These are phyloP conservation scores for Drechslera avenae DNA, from an alignment of 2,329 filamentous ascomycete species.

Conservation along the genomic window DNA sequence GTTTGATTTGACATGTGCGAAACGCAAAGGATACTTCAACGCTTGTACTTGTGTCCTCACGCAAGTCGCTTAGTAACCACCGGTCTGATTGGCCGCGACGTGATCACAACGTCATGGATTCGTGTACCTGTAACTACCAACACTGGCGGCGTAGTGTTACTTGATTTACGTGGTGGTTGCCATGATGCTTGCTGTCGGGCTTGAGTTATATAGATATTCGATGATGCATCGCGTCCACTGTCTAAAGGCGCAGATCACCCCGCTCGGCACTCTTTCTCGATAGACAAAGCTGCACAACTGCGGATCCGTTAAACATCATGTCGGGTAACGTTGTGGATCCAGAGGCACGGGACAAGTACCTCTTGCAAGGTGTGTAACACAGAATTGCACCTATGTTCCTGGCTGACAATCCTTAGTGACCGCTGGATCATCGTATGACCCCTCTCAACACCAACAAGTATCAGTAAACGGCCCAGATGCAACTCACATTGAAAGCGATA, in stretches of 20 bases:
- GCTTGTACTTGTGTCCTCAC: background rate
- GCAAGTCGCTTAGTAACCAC: slow-evolving; percentile 5
- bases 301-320: slow-evolving; percentile 3
- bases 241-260: background rate
- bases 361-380: slow-evolving; percentile 32
- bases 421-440: slow-evolving; percentile 43
- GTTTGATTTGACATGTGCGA: too few relatives aligned
- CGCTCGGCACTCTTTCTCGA: background rate
- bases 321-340: slow-evolving; percentile 34
- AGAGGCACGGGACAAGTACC: slow-evolving; percentile 43
- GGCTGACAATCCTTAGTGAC: slow-evolving; percentile 31
- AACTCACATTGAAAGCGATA: slow-evolving; percentile 33
- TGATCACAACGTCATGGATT: slow-evolving; percentile 13
- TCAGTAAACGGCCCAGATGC: slow-evolving; percentile 38
- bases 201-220: background rate
- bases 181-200: background rate
- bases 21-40: too few relatives aligned
- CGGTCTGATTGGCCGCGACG: slow-evolving; percentile 5
- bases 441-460: slow-evolving; percentile 37
- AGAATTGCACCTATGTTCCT: background rate
- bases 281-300: background rate
- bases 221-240: background rate
- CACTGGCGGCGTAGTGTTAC: background rate
- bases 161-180: background rate
- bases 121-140: background rate